A percentile compares a stretch with the other conserved stretches of the same genome.
phyloP scores from a whole-genome alignment of 495 filamentous ascomycete species.

The Podospora pseudoanserina region DNA sequence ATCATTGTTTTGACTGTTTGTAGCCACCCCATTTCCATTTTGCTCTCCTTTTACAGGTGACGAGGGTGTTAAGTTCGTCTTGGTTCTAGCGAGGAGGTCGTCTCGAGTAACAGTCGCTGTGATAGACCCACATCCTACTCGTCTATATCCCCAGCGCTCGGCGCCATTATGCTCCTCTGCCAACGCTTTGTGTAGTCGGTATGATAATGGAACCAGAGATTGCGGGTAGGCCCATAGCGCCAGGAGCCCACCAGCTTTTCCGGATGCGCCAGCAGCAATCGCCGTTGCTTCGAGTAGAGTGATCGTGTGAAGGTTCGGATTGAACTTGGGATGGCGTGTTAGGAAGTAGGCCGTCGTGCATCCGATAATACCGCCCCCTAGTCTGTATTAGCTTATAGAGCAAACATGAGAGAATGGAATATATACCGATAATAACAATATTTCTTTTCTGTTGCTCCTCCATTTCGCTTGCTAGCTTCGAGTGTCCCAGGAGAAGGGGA shows the following conservation, averaged over 20 bases:
- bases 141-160: constrained; percentile 83
- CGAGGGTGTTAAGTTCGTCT: constrained; percentile 8
- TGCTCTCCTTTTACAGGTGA: background rate
- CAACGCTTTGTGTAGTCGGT: constrained; percentile 74
- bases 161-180: constrained; percentile 81
- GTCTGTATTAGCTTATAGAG: background rate
- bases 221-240: constrained; percentile 90
- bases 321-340: constrained; percentile 80
- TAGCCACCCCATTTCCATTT: constrained; percentile 3
- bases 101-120: constrained; percentile 51
- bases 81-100: constrained; percentile 34
- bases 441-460: constrained; percentile 45
- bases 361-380: constrained; percentile 94
- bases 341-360: constrained; percentile 92
- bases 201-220: constrained; percentile 83
- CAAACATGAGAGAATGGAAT: background rate
- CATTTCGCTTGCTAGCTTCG: constrained; percentile 11
- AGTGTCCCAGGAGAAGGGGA: background rate
- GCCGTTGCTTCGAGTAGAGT: constrained; percentile 85
- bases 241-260: constrained; percentile 90
- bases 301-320: constrained; percentile 69
- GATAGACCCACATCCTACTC: constrained; percentile 71
- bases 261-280: constrained; percentile 87
- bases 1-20: constrained; percentile 12
- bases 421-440: constrained; percentile 67